Percentiles rank a stretch among this genome's conserved stretches.
phyloP scores from a whole-genome alignment of 225 moss, liverwort and hornwort genomes.

The Thuidium tamariscinum region DNA sequence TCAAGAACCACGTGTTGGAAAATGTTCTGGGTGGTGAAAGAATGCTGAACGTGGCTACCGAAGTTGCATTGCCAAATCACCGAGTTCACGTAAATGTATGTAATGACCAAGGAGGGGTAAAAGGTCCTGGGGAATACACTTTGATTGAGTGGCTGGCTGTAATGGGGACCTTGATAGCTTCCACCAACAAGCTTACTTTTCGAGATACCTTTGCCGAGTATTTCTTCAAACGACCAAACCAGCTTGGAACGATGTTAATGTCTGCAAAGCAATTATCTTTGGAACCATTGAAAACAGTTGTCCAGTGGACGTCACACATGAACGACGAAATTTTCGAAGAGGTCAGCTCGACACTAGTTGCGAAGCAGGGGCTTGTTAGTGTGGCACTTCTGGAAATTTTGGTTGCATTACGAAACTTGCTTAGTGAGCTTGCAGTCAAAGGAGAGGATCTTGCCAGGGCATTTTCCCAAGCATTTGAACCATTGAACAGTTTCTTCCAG shows the following conservation, averaged over 20 bases:
- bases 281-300: slow-evolving; percentile 2
- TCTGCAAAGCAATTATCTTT: neutral
- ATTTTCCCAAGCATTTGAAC: neutral
- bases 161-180: neutral
- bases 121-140: neutral
- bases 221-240: slow-evolving; percentile 13
- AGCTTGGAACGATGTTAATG: neutral
- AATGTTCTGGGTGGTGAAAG: neutral
- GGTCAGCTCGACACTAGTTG: neutral
- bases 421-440: neutral
- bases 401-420: slow-evolving; percentile 6
- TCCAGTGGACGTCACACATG: slow-evolving; percentile 8
- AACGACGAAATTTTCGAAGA: neutral
- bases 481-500: neutral
- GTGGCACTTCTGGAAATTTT: slow-evolving; percentile 17
- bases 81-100: slow-evolving; percentile 20
- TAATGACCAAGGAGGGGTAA: slow-evolving; percentile 1
- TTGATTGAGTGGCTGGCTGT: slow-evolving; percentile 27
- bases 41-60: neutral
- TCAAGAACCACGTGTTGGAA: slow-evolving; percentile 3
- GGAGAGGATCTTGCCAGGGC: slow-evolving; percentile 2
- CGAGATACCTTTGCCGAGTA: slow-evolving; percentile 12
- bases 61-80: neutral
- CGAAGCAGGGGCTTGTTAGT: slow-evolving; percentile 8
- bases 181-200: neutral